Percentiles rank a stretch among this genome's conserved stretches.
phyloP scores from a whole-genome alignment of 2,329 filamentous ascomycete species.

The Neoscytalidium dimidiatum region DNA sequence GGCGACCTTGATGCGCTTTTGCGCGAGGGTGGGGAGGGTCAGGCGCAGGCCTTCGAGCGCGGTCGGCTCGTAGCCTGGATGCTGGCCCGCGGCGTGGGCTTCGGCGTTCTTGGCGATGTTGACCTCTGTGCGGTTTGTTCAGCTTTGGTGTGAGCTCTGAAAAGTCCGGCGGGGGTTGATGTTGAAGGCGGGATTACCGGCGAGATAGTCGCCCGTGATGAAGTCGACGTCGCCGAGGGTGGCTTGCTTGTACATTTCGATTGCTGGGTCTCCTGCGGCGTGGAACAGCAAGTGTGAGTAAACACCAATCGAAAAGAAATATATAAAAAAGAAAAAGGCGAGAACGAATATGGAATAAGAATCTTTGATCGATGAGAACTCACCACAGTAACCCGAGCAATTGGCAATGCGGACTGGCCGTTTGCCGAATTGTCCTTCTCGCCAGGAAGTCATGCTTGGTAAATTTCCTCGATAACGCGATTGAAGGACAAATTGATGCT shows the following conservation, averaged over 20 bases:
- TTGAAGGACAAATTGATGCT: background rate
- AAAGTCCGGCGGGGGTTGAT: background rate
- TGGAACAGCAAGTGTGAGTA: too few relatives aligned
- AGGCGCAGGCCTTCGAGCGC: slow-evolving; percentile 52
- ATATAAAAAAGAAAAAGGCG: background rate
- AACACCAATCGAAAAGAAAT: too few relatives aligned
- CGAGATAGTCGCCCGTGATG: slow-evolving; percentile 46
- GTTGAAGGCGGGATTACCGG: slow-evolving; percentile 26
- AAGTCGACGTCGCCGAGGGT: slow-evolving; percentile 40
- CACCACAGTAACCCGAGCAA: slow-evolving; percentile 36
- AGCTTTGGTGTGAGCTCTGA: too few relatives aligned
- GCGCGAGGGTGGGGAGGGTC: slow-evolving; percentile 47
- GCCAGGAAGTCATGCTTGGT: background rate
- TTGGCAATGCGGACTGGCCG: slow-evolving; percentile 42
- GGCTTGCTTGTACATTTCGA: slow-evolving; percentile 39
- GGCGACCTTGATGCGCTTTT: slow-evolving; percentile 56
- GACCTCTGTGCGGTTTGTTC: slow-evolving; percentile 29
- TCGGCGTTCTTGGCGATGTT: slow-evolving; percentile 48
- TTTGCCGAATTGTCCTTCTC: slow-evolving; percentile 27
- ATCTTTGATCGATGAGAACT: background rate
- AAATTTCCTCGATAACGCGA: background rate
- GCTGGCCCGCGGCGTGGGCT: slow-evolving; percentile 41
- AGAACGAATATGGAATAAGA: too few relatives aligned
- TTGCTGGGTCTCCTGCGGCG: slow-evolving; percentile 36
- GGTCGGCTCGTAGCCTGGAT: slow-evolving; percentile 49